Conservation (phyloP, 805 yeast species). For the Pichia scutulata region DNA sequence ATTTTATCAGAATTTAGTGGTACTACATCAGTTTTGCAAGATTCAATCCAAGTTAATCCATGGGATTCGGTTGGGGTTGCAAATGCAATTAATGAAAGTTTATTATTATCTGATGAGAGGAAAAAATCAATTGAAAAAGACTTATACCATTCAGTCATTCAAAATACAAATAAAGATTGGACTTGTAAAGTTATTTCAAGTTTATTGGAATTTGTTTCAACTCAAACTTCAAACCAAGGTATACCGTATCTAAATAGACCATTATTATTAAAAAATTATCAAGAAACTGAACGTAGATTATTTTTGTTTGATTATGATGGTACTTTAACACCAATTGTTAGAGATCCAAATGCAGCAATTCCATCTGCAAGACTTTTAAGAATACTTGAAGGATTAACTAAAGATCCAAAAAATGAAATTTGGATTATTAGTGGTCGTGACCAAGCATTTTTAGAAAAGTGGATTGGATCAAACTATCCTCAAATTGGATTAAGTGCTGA, state of each 20-base stretch:
- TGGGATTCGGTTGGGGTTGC: slow-evolving; percentile 97
- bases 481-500: slow-evolving; percentile 86
- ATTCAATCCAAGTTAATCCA: slow-evolving; percentile 83
- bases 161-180: slow-evolving; percentile 78
- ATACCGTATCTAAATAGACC: slow-evolving; percentile 83
- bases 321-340: slow-evolving; percentile 91
- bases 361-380: slow-evolving; percentile 69
- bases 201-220: slow-evolving; percentile 23
- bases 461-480: slow-evolving; percentile 65
- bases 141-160: slow-evolving; percentile 55
- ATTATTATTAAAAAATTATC: slow-evolving; percentile 49
- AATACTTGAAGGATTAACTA: slow-evolving; percentile 51
- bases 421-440: slow-evolving; percentile 98
- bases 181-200: slow-evolving; percentile 52
- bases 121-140: slow-evolving; percentile 41
- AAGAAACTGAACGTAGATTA: slow-evolving; percentile 55
- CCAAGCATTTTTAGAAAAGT: slow-evolving; percentile 76
- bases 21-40: slow-evolving; percentile 60
- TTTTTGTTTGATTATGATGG: slow-evolving; percentile 97
- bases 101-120: slow-evolving; percentile 43
- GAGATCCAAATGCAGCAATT: slow-evolving; percentile 96
- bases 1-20: slow-evolving; percentile 93
- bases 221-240: slow-evolving; percentile 39
- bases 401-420: slow-evolving; percentile 75
- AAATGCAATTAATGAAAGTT: slow-evolving; percentile 63